Conservation (phyloP, 2,329 filamentous ascomycete genomes). For the Ramularia endophylla region DNA sequence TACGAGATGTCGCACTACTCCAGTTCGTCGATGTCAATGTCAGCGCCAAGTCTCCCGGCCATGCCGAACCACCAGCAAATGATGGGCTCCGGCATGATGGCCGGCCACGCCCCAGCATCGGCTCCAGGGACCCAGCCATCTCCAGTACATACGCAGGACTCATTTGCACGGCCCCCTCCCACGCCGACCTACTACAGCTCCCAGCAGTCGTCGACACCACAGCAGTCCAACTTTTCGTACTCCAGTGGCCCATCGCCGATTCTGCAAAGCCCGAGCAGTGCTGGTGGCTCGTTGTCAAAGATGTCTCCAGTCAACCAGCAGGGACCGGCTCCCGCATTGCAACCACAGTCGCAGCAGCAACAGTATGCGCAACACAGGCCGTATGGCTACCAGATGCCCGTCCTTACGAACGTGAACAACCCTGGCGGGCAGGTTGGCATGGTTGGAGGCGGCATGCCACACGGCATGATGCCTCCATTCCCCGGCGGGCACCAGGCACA, state of each 20-base stretch:
- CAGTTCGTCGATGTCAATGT: constrained; percentile 48
- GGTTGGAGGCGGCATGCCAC: constrained; percentile 52
- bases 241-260: constrained; percentile 44
- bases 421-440: constrained; percentile 67
- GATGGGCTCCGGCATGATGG: constrained; percentile 43
- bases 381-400: constrained; percentile 55
- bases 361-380: constrained; percentile 44
- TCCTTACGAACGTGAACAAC: constrained; percentile 73
- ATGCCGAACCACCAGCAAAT: constrained; percentile 40
- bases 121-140: constrained; percentile 37
- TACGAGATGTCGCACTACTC: constrained; percentile 63
- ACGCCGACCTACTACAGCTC: constrained; percentile 54
- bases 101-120: constrained; percentile 31
- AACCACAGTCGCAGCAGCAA: constrained; percentile 40
- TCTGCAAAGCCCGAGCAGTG: constrained; percentile 46
- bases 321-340: constrained; percentile 37
- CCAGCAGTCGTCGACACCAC: constrained; percentile 48
- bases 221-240: constrained; percentile 44
- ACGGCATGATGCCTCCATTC: constrained; percentile 51
- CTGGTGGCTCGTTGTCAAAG: constrained; percentile 40
- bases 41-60: constrained; percentile 46
- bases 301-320: constrained; percentile 49
- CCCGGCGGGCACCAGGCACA: constrained; percentile 58
- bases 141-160: constrained; percentile 54
- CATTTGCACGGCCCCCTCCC: constrained; percentile 51